Evolutionary conservation across 2,329 filamentous ascomycete genomes (phyloP).

Genomic region (Fusarium denticulatum): DNA sequence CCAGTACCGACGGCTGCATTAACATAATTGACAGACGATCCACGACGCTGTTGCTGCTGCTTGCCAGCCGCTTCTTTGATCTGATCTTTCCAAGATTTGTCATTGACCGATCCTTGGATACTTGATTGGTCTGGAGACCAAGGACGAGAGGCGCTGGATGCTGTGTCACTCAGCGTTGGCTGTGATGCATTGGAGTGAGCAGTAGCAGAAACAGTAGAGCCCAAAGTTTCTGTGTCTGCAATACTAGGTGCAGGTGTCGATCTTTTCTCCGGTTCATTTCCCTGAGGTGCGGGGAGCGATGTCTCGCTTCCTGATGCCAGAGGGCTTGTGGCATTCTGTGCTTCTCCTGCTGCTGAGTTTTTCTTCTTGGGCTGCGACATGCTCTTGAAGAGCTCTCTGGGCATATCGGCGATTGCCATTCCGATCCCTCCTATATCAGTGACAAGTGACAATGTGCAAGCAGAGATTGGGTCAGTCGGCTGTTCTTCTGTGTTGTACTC

Average conservation of each 20-base stretch:
- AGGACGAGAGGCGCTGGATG: conserved; percentile 30
- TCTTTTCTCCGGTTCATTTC: conserved; percentile 13
- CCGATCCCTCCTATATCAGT: conserved; percentile 83
- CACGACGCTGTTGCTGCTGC: conserved; percentile 20
- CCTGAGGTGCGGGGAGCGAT: not conserved
- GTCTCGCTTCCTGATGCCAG: conserved; percentile 11
- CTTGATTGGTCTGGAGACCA: conserved; percentile 20
- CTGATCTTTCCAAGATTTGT: conserved; percentile 29
- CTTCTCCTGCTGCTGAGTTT: not conserved
- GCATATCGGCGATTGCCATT: conserved; percentile 83
- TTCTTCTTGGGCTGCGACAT: conserved; percentile 39
- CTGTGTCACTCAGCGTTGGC: conserved; percentile 34
- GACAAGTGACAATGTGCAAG: conserved; percentile 80
- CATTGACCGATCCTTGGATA: conserved; percentile 14
- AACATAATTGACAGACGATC: conserved; percentile 37
- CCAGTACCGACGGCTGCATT: conserved; percentile 73
- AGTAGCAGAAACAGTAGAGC: conserved; percentile 1
- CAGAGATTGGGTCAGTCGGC: conserved; percentile 81
- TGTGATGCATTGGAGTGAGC: conserved; percentile 38
- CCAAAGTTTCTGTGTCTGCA: conserved; percentile 6
- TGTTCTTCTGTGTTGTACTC: conserved; percentile 84
- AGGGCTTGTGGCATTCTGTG: conserved; percentile 2
- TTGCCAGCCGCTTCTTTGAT: conserved; percentile 25
- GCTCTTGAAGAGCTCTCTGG: conserved; percentile 64
- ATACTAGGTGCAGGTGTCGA: conserved; percentile 8